A percentile compares a stretch with the other conserved stretches of the same genome.
These are phyloP conservation scores for Salpingoeca rosetta DNA, from an alignment of 78 protist species.

Conservation along the genomic window DNA sequence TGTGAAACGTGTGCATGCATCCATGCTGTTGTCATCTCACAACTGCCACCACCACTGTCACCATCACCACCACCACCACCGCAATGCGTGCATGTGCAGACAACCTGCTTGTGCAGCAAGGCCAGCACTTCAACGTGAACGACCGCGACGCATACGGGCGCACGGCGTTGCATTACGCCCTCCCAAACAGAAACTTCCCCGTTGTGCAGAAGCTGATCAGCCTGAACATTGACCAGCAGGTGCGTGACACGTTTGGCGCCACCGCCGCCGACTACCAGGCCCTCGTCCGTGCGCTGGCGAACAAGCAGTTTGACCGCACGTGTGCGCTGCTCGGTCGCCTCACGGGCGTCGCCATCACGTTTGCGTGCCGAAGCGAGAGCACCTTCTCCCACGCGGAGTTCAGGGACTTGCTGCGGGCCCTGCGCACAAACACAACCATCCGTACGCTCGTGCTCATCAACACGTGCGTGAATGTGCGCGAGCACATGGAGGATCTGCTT, in stretches of 20 bases:
- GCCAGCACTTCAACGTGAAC: background rate
- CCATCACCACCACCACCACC: no score
- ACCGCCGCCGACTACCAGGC: background rate
- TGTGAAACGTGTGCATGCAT: no score
- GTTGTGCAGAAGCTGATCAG: background rate
- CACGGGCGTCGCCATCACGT: background rate
- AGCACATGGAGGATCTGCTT: no score
- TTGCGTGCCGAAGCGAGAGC: background rate
- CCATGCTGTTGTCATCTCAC: no score
- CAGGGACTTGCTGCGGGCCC: no score
- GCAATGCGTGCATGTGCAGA: no score
- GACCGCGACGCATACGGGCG: background rate
- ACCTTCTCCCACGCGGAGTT: no score
- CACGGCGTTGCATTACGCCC: background rate
- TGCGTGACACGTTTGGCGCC: background rate
- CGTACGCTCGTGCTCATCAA: no score
- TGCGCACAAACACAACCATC: no score
- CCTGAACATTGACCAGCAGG: background rate
- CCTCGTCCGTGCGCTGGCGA: background rate
- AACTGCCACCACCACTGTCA: no score
- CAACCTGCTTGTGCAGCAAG: no score
- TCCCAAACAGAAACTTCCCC: background rate
- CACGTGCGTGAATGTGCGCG: no score
- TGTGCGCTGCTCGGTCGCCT: background rate
- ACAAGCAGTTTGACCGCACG: background rate